These are phyloP conservation scores for Botrytis paeoniae DNA, from an alignment of 2,329 filamentous ascomycete genomes.

Conservation along the genomic window DNA sequence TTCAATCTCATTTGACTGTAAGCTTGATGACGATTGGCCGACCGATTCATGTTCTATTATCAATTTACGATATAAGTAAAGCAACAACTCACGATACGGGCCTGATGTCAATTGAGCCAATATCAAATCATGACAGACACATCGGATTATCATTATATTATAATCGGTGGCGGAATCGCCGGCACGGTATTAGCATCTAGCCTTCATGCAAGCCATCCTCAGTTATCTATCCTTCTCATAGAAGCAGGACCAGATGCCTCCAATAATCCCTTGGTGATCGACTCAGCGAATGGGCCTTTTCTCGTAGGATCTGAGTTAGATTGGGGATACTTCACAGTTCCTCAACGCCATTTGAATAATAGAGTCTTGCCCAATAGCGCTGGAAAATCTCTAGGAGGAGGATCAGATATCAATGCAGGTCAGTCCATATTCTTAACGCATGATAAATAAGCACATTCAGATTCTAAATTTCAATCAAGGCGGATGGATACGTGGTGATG, in stretches of 20 bases:
- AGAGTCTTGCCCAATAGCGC: constrained; percentile 34
- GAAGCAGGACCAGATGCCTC: constrained; percentile 41
- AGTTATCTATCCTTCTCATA: constrained; percentile 40
- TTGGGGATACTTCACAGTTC: constrained; percentile 40
- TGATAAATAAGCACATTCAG: too few species aligned
- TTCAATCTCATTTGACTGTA: too few species aligned
- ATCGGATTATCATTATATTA: constrained; percentile 35
- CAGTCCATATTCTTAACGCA: background rate
- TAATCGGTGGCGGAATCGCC: constrained; percentile 41
- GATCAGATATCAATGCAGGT: constrained; percentile 41
- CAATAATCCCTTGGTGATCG: constrained; percentile 15
- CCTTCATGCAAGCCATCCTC: constrained; percentile 33
- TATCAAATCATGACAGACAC: background rate
- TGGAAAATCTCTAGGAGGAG: constrained; percentile 44
- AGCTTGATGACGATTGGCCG: too few species aligned
- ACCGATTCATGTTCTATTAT: too few species aligned
- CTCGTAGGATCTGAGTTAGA: constrained; percentile 29
- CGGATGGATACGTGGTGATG: constrained; percentile 44
- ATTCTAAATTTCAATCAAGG: too few species aligned
- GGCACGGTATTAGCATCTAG: constrained; percentile 41
- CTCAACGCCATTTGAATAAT: constrained; percentile 33
- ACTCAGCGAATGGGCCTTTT: background rate
- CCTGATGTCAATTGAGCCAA: too few species aligned
- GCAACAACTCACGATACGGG: too few species aligned
- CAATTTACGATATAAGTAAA: too few species aligned